A percentile compares a stretch with the other conserved stretches of the same genome.
Conservation (phyloP, 768 basidiomycete species). For the Xerocomellus intermedius region DNA sequence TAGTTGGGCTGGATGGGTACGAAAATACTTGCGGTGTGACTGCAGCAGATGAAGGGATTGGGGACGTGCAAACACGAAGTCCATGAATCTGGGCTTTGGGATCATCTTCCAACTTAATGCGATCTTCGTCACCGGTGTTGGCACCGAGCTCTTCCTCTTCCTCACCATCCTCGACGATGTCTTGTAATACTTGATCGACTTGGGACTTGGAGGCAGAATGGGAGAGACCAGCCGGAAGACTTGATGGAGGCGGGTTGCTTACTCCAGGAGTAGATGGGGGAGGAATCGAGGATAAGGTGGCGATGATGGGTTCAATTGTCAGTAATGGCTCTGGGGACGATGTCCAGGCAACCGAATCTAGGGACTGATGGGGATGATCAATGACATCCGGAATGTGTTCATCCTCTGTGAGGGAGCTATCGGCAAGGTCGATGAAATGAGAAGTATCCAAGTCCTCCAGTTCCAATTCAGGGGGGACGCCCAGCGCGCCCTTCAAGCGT, state of each 20-base stretch:
- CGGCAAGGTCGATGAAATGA: neutral
- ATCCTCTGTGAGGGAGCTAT: neutral
- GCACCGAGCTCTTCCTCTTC: slow-evolving; percentile 45
- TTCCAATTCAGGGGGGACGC: slow-evolving; percentile 83
- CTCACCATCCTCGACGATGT: slow-evolving; percentile 49
- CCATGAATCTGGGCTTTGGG: slow-evolving; percentile 49
- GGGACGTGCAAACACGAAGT: slow-evolving; percentile 51
- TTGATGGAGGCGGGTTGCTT: slow-evolving; percentile 38
- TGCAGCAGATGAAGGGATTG: slow-evolving; percentile 30
- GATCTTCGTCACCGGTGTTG: slow-evolving; percentile 14
- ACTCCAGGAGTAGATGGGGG: slow-evolving; percentile 16
- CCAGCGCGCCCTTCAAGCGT: slow-evolving; percentile 81
- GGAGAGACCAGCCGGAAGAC: slow-evolving; percentile 35
- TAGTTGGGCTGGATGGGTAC: slow-evolving; percentile 21
- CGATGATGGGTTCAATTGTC: slow-evolving; percentile 56
- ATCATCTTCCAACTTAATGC: slow-evolving; percentile 17
- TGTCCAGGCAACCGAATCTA: slow-evolving; percentile 9
- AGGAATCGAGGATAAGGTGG: slow-evolving; percentile 28
- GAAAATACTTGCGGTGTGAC: slow-evolving; percentile 27
- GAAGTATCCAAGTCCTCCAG: slow-evolving; percentile 42
- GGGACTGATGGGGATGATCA: neutral
- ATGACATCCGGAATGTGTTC: neutral
- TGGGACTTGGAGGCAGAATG: slow-evolving; percentile 26
- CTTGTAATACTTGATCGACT: slow-evolving; percentile 42
- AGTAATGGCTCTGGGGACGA: slow-evolving; percentile 16